These are phyloP conservation scores for Chrysophaeum taylorii DNA, from an alignment of 352 stramenopile species.

Conservation along the genomic window DNA sequence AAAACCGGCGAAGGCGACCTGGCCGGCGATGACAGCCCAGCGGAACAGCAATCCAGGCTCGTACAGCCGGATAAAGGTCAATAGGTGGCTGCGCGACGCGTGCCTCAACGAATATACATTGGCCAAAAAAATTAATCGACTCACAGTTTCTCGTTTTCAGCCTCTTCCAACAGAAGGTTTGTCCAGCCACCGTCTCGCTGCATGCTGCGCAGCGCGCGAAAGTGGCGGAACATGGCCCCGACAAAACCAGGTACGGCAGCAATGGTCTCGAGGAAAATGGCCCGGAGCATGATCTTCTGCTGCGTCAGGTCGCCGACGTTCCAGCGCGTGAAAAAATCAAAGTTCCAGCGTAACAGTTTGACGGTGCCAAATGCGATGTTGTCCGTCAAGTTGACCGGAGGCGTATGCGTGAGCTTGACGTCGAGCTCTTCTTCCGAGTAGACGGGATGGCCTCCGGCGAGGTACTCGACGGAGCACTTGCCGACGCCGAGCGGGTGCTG, in stretches of 20 bases:
- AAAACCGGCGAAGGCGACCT: conserved; percentile 65
- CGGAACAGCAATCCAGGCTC: conserved; percentile 59
- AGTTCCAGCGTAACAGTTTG: conserved; percentile 20
- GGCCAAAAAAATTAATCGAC: too few relatives aligned
- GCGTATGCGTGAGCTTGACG: conserved; percentile 43
- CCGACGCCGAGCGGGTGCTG: conserved; percentile 42
- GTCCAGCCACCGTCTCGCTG: conserved; percentile 67
- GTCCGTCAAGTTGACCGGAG: conserved; percentile 33
- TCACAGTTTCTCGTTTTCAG: conserved; percentile 70
- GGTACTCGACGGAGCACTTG: conserved; percentile 39
- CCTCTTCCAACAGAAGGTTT: conserved; percentile 72
- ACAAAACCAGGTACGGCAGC: conserved; percentile 50
- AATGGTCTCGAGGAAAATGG: conserved; percentile 52
- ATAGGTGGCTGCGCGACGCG: conserved; percentile 45
- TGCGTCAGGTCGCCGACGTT: conserved; percentile 34
- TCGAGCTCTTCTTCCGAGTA: conserved; percentile 38
- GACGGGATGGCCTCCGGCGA: conserved; percentile 31
- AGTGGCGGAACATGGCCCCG: conserved; percentile 51
- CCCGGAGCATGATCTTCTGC: conserved; percentile 45
- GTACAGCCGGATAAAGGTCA: conserved; percentile 79
- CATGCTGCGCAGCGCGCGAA: conserved; percentile 63
- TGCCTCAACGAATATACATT: neutral
- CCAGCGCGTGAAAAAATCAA: conserved; percentile 28
- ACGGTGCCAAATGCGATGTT: conserved; percentile 35
- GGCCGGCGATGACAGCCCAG: conserved; percentile 54